Evolutionary conservation across 371 early-diverging fungal genomes (phyloP), one percentile per base, ranked within the genome.

Genomic region (Phascolomyces articulosus): DNA sequence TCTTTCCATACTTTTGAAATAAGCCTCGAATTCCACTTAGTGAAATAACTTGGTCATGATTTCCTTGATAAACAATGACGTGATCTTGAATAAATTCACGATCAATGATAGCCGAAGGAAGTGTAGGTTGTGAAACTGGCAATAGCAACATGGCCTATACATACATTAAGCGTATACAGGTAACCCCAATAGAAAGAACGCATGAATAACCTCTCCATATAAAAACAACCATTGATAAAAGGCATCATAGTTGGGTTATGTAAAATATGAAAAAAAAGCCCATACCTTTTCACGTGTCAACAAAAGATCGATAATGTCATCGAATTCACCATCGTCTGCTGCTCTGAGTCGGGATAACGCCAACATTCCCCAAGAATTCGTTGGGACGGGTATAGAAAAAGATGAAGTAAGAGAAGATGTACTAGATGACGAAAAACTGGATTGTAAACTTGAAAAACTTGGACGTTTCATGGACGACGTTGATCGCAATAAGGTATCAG

Each of bases 321-420:
- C 78, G n/a, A 77, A 65, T 62, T 76, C 76, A 49, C 60, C 68
- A 27, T 75, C 74, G 44, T 68, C 55, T 28, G 56, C 51, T 44
- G 72, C 71, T 48, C 72, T 72, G 20, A 83, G 62, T n/a, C 66
- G 71, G 10, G 73, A 66, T 26, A 78, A 60, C 24, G 69, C 64
- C 23, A 79, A 62, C 83, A 83, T 83, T 23, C 80, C 83, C 80
- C 80, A 83, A 21, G 80, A 77, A 40, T 76, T 79, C n/a, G 74
- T 58, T 20, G 83, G 83, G 27, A 83, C 68, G n/a, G 83, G 83
- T 57, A 83, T 83, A 54, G 80, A 74, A 62, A 73, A 74, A 7
- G 78, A 75, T 2, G 65, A 65, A n/a, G 67, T 61, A 15, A 60
- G 40, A 1, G 70, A 62, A 18, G 63, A 56, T 16, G 62, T 55